phyloP scores from a whole-genome alignment of 176 grass and related monocot species.

The Calamus simplicifolius region DNA sequence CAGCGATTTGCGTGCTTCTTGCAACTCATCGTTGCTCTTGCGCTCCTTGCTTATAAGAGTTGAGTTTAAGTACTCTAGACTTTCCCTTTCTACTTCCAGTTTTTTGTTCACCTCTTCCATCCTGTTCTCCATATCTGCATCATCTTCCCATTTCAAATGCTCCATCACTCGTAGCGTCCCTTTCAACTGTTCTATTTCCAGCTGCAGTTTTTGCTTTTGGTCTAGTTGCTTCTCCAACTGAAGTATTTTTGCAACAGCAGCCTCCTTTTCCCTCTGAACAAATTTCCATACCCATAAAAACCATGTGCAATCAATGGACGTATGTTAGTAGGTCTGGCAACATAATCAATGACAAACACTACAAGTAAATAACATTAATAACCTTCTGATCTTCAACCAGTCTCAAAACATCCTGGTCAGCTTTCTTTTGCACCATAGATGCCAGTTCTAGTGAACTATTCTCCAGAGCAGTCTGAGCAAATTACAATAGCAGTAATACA shows the following conservation, averaged over 20 bases:
- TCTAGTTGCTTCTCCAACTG: conserved; percentile 66
- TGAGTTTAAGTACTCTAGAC: conserved; percentile 48
- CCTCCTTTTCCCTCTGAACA: conserved; percentile 90
- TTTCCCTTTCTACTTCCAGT: conserved; percentile 53
- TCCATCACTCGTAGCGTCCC: conserved; percentile 90
- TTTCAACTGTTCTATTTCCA: conserved; percentile 75
- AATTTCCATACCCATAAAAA: background rate
- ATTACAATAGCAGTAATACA: background rate
- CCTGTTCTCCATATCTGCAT: conserved; percentile 65
- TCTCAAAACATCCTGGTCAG: conserved; percentile 67
- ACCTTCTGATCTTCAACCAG: conserved; percentile 85
- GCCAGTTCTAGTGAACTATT: conserved; percentile 51
- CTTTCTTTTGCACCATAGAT: conserved; percentile 65
- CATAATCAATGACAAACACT: too few relatives aligned
- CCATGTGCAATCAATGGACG: too few relatives aligned
- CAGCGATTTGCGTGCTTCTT: conserved; percentile 66
- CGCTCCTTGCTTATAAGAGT: conserved; percentile 71
- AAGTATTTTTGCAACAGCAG: conserved; percentile 67
- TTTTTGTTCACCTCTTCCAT: conserved; percentile 69
- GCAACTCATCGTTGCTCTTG: conserved; percentile 80
- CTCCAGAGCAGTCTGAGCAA: conserved; percentile 29
- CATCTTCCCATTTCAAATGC: conserved; percentile 76
- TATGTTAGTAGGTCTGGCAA: too few relatives aligned
- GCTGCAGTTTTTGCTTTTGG: conserved; percentile 79
- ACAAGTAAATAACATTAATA: conserved; percentile 8